Base-by-base conservation (phyloP, 495 filamentous ascomycete genomes). In the Oidiodendron maius region DNA sequence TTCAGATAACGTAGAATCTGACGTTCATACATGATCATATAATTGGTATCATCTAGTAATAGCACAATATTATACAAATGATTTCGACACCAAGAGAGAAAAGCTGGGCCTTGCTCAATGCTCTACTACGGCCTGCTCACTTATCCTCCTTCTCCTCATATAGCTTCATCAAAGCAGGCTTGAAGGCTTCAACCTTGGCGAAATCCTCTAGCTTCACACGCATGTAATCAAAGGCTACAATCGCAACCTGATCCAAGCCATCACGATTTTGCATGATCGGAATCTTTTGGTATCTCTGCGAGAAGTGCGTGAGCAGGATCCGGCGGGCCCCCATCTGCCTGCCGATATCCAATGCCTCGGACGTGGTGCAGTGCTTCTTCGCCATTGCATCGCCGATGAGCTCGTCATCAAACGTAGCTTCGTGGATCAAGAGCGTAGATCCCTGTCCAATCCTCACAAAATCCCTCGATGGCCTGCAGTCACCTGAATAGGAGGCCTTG, bases 331-430 rank as follows among this genome's bases (percentile, higher is more conserved):
- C 59, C 94, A 98, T 98, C 22, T 65, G 65, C 21, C 72, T 74
- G 20, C 82, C 94, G 4, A 96, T 76, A 34, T 72, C 77, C 12
- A 98, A 70, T 12, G 93, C 93, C 65, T 97, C 93, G 13, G 75
- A 70, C 30, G 83, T 82, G 5, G 93, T 98, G 16, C 76, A 86
- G 65, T 98, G 93, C 59, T 84, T 91, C 76, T 98, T 98, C 28
- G 87, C 88, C 1, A 75, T 59, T 10, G 93, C 93, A 42, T 94
- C 88, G 3, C 75, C 81, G 12, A 60, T 34, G 42, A 95, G 72
- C 57, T 93, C 86, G 54, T 95, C 84, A 30, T 91, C 85, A 57
- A 98, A 98, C 0, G 93, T 98, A 49, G 91, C 90, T 73, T 98
- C 93, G 70, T 98, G 93, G 41, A 98, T 78, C 2, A 96, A 74